Percentiles rank a stretch among this genome's conserved stretches.
Conservation (phyloP, 441 rosid genomes). For the Daphne laureola region DNA sequence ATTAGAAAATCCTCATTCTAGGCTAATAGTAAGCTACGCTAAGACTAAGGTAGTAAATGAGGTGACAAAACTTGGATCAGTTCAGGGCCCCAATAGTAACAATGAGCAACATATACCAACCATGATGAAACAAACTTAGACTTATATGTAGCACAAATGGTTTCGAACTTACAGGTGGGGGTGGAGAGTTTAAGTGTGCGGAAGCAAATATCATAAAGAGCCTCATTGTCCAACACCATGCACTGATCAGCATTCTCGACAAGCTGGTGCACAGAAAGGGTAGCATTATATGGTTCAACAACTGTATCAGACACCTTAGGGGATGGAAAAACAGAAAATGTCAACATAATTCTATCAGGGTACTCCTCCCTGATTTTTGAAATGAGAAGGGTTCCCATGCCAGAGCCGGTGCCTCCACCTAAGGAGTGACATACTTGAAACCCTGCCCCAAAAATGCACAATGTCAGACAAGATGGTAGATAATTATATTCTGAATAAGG, state of each 20-base stretch:
- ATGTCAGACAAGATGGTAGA: no score
- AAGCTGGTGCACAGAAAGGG: conserved; percentile 14
- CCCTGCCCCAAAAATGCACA: conserved; percentile 1
- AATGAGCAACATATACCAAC: no score
- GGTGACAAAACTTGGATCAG: no score
- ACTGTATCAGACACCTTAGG: conserved; percentile 12
- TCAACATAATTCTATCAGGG: conserved; percentile 12
- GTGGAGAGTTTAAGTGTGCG: conserved; percentile 9
- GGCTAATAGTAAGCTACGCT: no score
- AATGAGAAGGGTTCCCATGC: conserved; percentile 14
- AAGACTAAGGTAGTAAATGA: no score
- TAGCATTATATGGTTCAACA: conserved; percentile 15
- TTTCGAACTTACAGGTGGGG: conserved; percentile 5
- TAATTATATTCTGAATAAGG: no score
- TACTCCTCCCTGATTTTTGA: conserved; percentile 14
- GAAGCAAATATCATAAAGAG: conserved; percentile 14
- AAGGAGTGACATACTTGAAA: conserved; percentile 13
- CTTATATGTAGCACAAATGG: no score
- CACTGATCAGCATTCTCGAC: conserved; percentile 14
- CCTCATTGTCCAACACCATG: conserved; percentile 14
- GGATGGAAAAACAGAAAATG: conserved; percentile 11
- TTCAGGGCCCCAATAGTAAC: no score
- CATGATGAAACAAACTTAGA: no score
- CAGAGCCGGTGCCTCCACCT: conserved; percentile 13
- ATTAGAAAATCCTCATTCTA: no score